phyloP scores from a whole-genome alignment of 1,139 yeast genomes.

The Neolecta irregularis region DNA sequence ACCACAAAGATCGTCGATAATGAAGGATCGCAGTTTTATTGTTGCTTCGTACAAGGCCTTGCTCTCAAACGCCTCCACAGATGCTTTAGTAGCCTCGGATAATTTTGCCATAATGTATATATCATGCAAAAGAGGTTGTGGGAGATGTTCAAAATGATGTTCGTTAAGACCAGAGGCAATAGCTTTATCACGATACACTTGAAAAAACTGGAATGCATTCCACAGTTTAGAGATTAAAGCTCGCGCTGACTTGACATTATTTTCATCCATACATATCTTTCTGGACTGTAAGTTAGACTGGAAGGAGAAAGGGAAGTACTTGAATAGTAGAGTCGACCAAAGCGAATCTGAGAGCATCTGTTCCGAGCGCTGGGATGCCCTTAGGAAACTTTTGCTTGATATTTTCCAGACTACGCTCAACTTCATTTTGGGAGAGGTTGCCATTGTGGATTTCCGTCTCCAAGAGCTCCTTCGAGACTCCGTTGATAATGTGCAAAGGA shows the following conservation, averaged over 20 bases:
- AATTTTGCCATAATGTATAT: constrained; percentile 1
- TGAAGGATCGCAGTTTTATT: background rate
- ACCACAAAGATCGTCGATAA: constrained; percentile 3
- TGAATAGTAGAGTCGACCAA: constrained; percentile 11
- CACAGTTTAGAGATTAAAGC: constrained; percentile 10
- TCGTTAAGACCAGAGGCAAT: background rate
- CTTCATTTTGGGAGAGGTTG: constrained; percentile 5
- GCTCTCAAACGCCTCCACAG: background rate
- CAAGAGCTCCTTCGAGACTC: constrained; percentile 4
- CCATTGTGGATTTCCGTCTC: constrained; percentile 2
- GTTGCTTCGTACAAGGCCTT: background rate
- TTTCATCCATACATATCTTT: constrained; percentile 9
- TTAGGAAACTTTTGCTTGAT: constrained; percentile 4
- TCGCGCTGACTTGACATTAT: constrained; percentile 8
- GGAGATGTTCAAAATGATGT: no score
- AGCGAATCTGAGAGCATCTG: constrained; percentile 13
- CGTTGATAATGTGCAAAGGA: constrained; percentile 11
- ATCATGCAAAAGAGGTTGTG: no score
- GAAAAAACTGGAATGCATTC: constrained; percentile 12
- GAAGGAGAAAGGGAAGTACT: constrained; percentile 1
- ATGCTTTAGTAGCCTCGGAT: constrained; percentile 4
- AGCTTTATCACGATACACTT: background rate
- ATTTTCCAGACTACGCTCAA: constrained; percentile 2
- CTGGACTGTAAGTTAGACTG: background rate
- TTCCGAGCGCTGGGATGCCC: constrained; percentile 10